Base-by-base conservation (phyloP, 2,329 filamentous ascomycete species). In the Pseudogymnoascus sp. region DNA sequence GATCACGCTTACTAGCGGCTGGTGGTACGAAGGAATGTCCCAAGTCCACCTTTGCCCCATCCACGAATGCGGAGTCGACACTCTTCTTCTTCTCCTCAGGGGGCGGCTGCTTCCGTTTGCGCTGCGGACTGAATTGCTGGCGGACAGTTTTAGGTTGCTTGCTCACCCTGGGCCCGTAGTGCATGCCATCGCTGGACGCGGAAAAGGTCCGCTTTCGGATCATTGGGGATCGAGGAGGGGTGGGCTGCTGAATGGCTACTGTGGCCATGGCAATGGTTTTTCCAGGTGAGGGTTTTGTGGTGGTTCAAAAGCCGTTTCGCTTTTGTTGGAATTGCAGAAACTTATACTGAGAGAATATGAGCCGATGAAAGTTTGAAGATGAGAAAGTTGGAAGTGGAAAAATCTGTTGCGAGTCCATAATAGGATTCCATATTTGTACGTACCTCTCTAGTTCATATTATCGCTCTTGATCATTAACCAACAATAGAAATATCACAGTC, bases 191-290 rank as follows among this genome's bases (percentile, higher is more conserved):
- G 47, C 47, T 54, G n/a, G 47, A 54, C n/a, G 47, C 33, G 16
- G 47, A 35, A 14, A 54, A 54, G 4, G 47, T 54, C 28, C 47
- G 47, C 47, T 54, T 54, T 54, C 47, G 47, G 9, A 54, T 54
- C 28, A 54, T 64, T 18, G 70, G 70, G 18, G 70, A 71, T 6
- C 67, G 47, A 18, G 70, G 70, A 28, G 68, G 70, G 9, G 68
- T 70, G 8, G 70, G 69, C 18, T 68, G 64, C 38, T 65, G 65
- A 6, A 62, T 61, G 25, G 63, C 64, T 59, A 54, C 62, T 28
- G 58, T 20, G 63, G 64, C 12, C 63, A 57, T 25, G 60, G 20
- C 2, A 39, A 33, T 47, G 54, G 8, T 16, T 30, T 6, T 30
- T 16, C 14, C 2, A 28, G 18, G 47, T 1, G 16, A 50, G 1